These are phyloP conservation scores for Paulownia fortunei DNA, from an alignment of 257 asterid genomes.

Conservation along the genomic window DNA sequence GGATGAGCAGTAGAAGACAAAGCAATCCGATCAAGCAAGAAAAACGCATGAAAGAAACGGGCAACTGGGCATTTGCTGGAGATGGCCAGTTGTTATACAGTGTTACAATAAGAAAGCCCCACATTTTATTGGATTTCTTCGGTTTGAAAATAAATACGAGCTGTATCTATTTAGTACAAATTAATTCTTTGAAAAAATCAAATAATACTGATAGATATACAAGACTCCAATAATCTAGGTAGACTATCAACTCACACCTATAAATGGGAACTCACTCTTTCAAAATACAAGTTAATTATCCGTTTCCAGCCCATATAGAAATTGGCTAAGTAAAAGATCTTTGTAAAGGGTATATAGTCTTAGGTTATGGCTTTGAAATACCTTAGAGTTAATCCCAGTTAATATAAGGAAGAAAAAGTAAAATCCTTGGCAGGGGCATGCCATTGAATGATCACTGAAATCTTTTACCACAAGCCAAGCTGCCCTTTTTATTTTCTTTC, in stretches of 20 bases:
- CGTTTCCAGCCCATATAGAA: background rate
- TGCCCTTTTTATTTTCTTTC: background rate
- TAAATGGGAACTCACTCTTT: no score
- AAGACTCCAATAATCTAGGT: no score
- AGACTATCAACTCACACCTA: no score
- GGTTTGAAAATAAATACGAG: slow-evolving; percentile 23
- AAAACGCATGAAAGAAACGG: background rate
- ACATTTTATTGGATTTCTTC: slow-evolving; percentile 34
- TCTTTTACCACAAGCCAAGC: slow-evolving; percentile 41
- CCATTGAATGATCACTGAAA: slow-evolving; percentile 31
- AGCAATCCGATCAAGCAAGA: slow-evolving; percentile 2
- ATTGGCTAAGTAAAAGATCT: background rate
- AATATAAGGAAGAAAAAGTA: background rate
- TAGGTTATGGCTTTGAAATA: background rate
- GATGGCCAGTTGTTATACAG: slow-evolving; percentile 17
- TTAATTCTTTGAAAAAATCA: background rate
- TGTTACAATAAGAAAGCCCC: slow-evolving; percentile 28
- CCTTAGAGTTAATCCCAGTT: background rate
- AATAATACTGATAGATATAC: background rate
- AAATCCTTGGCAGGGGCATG: slow-evolving; percentile 23
- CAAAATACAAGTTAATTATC: background rate
- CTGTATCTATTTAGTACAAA: slow-evolving; percentile 25
- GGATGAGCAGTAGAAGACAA: background rate
- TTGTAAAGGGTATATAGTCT: background rate
- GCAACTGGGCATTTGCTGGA: slow-evolving; percentile 26